These are phyloP conservation scores for Claviceps sorghi DNA, from an alignment of 2,329 filamentous ascomycete species.

Conservation along the genomic window DNA sequence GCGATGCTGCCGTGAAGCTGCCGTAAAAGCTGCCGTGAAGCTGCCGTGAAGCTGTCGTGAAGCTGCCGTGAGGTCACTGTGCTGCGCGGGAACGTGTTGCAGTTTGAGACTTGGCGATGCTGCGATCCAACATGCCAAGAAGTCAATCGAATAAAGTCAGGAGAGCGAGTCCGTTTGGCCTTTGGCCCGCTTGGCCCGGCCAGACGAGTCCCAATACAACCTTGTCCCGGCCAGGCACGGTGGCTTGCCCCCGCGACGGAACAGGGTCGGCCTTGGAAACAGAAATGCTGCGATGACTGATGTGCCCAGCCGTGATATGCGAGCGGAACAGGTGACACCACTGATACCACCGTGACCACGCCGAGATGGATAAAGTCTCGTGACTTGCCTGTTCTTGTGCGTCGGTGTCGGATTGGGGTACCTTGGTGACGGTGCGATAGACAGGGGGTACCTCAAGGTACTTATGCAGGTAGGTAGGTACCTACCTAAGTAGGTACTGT, in stretches of 20 bases:
- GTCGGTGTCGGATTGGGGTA: constrained; percentile 6
- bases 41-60: no score
- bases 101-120: neutral
- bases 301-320: neutral
- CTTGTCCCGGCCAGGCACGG: neutral
- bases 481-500: no score
- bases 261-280: neutral
- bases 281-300: no score
- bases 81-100: neutral
- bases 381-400: neutral
- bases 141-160: neutral
- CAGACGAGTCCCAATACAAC: no score
- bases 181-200: no score
- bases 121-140: no score
- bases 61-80: neutral
- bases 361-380: neutral
- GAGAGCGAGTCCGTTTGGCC: neutral
- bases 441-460: no score
- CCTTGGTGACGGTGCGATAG: neutral
- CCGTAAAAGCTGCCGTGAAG: no score
- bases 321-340: neutral
- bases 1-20: neutral
- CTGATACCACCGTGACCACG: neutral
- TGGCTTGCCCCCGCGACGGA: neutral
- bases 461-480: no score